Percentiles rank a stretch among this genome's conserved stretches.
phyloP scores from a whole-genome alignment of 2,329 filamentous ascomycete species.

The Volutella citrinella region DNA sequence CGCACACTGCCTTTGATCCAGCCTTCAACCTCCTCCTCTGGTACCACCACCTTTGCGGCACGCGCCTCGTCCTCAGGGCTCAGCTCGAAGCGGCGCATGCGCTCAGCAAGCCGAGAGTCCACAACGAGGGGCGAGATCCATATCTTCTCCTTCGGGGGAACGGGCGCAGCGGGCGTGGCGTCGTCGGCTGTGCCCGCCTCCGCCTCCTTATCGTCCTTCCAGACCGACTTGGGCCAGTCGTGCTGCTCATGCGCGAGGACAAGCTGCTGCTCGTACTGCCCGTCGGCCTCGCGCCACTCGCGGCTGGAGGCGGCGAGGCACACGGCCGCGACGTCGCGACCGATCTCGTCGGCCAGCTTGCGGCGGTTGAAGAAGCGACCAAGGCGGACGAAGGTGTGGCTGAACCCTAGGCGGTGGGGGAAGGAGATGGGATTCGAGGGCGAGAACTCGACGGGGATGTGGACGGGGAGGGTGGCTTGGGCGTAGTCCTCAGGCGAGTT shows the following conservation, averaged over 20 bases:
- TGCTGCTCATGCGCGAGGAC: constrained; percentile 69
- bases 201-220: constrained; percentile 48
- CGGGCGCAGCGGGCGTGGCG: constrained; percentile 27
- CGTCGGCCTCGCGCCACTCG: constrained; percentile 45
- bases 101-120: constrained; percentile 69
- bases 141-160: constrained; percentile 61
- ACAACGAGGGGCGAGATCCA: constrained; percentile 74
- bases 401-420: constrained; percentile 89
- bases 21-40: constrained; percentile 67
- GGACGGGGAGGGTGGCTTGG: constrained; percentile 58
- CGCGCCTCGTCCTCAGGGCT: constrained; percentile 66
- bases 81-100: constrained; percentile 80
- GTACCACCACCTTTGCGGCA: constrained; percentile 58
- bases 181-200: constrained; percentile 42
- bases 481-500: constrained; percentile 72
- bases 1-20: constrained; percentile 62
- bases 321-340: constrained; percentile 80
- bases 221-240: constrained; percentile 81
- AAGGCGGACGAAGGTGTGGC: constrained; percentile 82
- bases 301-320: constrained; percentile 64
- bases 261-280: constrained; percentile 42
- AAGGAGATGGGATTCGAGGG: constrained; percentile 72
- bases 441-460: constrained; percentile 68
- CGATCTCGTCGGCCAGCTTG: constrained; percentile 80
- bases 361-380: constrained; percentile 86